These are phyloP conservation scores for Pseudogymnoascus sp. DNA, from an alignment of 2,329 filamentous ascomycete genomes.

Conservation along the genomic window DNA sequence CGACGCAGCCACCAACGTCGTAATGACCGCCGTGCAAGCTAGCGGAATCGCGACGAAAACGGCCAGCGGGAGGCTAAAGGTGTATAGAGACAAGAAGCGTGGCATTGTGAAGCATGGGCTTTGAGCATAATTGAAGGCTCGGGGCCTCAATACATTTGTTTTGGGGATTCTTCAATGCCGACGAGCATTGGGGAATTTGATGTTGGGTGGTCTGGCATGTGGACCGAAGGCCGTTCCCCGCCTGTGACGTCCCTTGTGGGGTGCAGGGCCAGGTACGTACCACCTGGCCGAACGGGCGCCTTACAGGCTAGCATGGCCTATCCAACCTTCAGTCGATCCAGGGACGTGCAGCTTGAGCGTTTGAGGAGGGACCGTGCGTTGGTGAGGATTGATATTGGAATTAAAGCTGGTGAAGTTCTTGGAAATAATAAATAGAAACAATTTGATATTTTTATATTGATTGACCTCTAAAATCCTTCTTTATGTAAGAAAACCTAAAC, in stretches of 20 bases:
- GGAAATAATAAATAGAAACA: not conserved
- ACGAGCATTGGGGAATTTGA: not conserved
- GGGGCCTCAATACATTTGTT: not conserved
- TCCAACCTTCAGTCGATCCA: not conserved
- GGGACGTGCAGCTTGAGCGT: not conserved
- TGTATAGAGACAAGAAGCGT: conserved; percentile 46
- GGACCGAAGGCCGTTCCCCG: not conserved
- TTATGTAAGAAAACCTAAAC: not conserved
- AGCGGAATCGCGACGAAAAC: conserved; percentile 56
- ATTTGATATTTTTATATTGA: not conserved
- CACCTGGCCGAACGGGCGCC: not conserved
- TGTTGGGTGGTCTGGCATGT: not conserved
- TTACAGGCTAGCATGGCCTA: not conserved
- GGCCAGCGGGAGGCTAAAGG: conserved; percentile 53
- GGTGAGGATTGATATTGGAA: not conserved
- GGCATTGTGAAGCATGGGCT: conserved; percentile 35
- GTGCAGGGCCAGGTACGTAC: conserved; percentile 2
- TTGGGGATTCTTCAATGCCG: not conserved
- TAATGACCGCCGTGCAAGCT: conserved; percentile 54
- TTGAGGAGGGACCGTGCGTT: not conserved
- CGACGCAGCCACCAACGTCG: conserved; percentile 52
- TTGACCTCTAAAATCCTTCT: not conserved
- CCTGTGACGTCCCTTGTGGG: conserved; percentile 3
- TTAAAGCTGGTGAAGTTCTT: not conserved
- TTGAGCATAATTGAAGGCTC: not conserved